Percentiles rank a stretch among this genome's conserved stretches.
These are phyloP conservation scores for Eucalyptus tenuipes DNA, from an alignment of 345 rosid species.

Conservation along the genomic window DNA sequence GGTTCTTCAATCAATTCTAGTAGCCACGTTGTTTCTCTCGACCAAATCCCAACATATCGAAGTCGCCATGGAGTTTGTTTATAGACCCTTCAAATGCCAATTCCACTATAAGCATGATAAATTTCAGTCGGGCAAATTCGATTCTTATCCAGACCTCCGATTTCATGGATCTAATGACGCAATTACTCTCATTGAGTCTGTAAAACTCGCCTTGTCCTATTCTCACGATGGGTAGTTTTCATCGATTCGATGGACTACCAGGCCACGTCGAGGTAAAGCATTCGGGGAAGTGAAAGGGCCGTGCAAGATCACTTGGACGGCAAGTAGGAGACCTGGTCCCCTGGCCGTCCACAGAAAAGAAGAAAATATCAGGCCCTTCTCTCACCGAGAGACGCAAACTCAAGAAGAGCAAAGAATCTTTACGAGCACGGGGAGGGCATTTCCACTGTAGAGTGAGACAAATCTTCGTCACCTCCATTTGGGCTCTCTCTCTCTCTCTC, in stretches of 20 bases:
- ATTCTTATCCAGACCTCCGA: background rate
- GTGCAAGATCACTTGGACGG: slow-evolving; percentile 18
- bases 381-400: background rate
- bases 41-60: background rate
- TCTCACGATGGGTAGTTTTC: background rate
- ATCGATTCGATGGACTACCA: rapidly evolving
- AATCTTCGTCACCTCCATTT: background rate
- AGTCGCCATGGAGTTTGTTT: background rate
- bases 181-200: rapidly evolving
- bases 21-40: background rate
- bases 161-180: rapidly evolving
- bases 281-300: background rate
- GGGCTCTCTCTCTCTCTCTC: background rate
- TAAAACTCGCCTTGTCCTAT: background rate
- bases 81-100: background rate
- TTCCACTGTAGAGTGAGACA: background rate
- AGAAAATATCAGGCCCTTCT: background rate
- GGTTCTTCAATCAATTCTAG: background rate
- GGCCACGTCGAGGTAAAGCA: background rate
- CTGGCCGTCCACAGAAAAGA: background rate
- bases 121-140: rapidly evolving
- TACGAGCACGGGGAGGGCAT: background rate
- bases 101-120: background rate
- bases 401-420: background rate
- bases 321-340: background rate